Evolutionary conservation across 2,329 filamentous ascomycete species (phyloP), one percentile per base, ranked within the genome.

Genomic region (Tolypocladium tundrense): DNA sequence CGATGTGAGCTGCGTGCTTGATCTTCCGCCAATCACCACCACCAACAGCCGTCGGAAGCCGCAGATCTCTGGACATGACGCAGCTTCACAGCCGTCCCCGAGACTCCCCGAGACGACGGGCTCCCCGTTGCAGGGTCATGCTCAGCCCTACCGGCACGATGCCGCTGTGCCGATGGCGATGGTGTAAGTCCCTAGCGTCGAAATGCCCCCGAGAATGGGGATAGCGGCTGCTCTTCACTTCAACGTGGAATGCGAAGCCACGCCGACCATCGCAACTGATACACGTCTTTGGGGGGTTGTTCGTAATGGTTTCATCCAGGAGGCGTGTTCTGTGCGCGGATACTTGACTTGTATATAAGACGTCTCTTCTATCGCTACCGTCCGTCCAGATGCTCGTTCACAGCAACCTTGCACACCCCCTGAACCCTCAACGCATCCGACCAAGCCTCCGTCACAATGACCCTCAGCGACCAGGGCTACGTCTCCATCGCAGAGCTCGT

Each of bases 401-500:
- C 11, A 13, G 1, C 27, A 31, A 31, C 27, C 27, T 31, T 31
- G 27, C 6, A 31, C 27, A 31, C 27, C 27, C 27, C 27, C 27
- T 31, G 27, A 5, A 31, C 6, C 4, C 27, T 31, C 27, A 31
- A 31, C 1, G 3, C 4, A 13, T 39, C 13, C 37, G 11, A 39
- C 11, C 24, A 31, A 24, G 1, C 11, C 35, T 6, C 11, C 35
- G 16, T 19, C 57, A 39, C 10, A 43, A 63, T 60, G 59, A 31
- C 27, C 14, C 55, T 64, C 39, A 40, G 56, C 53, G 31, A 56
- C 33, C 50, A 45, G 37, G 60, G 59, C 33, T 53, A 54, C 45
- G 54, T 80, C 59, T 69, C 75, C 27, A 75, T 79, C 42, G 73
- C 68, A 10, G 68, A 78, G 59, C 66, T 80, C 45, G 58, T 70